Evolutionary conservation across 371 early-diverging fungal genomes (phyloP), one percentile per base, ranked within the genome.

Genomic region (Dichotomocladium elegans): DNA sequence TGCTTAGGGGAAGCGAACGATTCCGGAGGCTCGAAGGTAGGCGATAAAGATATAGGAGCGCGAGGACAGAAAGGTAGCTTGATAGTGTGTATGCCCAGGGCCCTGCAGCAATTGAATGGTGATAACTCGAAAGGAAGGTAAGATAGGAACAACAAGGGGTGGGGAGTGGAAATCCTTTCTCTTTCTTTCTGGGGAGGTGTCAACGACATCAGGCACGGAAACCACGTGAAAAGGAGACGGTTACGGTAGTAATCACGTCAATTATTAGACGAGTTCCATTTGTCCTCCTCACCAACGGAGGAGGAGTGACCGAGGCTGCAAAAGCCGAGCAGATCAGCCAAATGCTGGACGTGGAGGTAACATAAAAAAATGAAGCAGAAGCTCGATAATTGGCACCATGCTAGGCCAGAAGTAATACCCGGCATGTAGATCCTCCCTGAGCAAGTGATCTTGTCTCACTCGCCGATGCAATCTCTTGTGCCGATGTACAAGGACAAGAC

Each of bases 221-320:
- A n/a, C n/a, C n/a, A n/a, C n/a, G n/a, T n/a, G n/a, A n/a, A n/a
- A n/a, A n/a, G n/a, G n/a, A n/a, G n/a, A n/a, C n/a, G n/a, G 41
- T 1, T 31, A 17, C 14, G 42, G n/a, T 9, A 21, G 41, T 41
- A 5, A 2, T 7, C 8, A 19, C 21, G 19, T 33, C 12, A 4
- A 9, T 33, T 42, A 41, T 48, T 45, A 82, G 82, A 63, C 67
- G 61, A n/a, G 70, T 89, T 11, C 91, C 91, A 11, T 87, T 79
- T 69, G 83, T 91, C 19, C 72, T 92, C 17, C 61, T 95, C 51
- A 93, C 95, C 9, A 95, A 95, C 55, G 94, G 95, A 22, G 95
- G 93, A 17, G 94, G 94, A 22, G 76, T 90, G 12, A 79, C 86
- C 3, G 94, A 93, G 61, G 73, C 63, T 10, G 71, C 69, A 37